These are phyloP conservation scores for Candida tibetensis DNA, from an alignment of 805 yeast genomes.

Conservation along the genomic window DNA sequence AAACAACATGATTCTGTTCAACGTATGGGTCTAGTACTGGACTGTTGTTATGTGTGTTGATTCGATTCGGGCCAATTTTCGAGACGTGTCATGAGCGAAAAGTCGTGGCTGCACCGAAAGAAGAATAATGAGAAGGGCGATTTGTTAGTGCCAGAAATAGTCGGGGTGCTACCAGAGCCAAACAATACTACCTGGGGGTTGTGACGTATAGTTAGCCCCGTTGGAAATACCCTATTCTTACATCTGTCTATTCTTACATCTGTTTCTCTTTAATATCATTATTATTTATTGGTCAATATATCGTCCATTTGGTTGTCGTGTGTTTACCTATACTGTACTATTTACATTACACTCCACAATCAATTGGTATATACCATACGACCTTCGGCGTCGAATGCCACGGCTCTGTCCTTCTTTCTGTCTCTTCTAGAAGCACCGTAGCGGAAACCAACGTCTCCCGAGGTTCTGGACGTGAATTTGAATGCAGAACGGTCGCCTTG, in stretches of 20 bases:
- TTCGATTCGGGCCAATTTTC: constrained; percentile 4
- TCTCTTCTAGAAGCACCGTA: constrained; percentile 92
- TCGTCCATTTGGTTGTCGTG: too few relatives aligned
- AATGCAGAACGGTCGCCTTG: constrained; percentile 70
- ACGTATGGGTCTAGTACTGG: not conserved
- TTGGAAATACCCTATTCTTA: too few relatives aligned
- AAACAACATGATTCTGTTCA: constrained; percentile 2
- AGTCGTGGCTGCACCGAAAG: too few relatives aligned
- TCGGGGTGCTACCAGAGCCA: too few relatives aligned
- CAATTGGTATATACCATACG: constrained; percentile 41
- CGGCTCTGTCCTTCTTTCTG: constrained; percentile 75
- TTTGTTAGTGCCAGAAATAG: too few relatives aligned
- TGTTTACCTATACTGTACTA: constrained; percentile 29
- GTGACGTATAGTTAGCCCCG: too few relatives aligned
- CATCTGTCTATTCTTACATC: too few relatives aligned
- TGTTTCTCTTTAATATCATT: too few relatives aligned
- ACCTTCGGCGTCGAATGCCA: constrained; percentile 69
- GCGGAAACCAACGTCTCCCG: constrained; percentile 85
- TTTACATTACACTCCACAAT: constrained; percentile 51
- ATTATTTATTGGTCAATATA: too few relatives aligned
- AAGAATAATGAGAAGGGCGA: too few relatives aligned
- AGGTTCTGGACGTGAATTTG: constrained; percentile 73
- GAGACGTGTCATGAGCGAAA: constrained; percentile 8
- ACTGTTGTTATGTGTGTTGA: constrained; percentile 4
- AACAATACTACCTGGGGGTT: too few relatives aligned